These are phyloP conservation scores for Russula abietina DNA, from an alignment of 768 basidiomycete genomes.

Conservation along the genomic window DNA sequence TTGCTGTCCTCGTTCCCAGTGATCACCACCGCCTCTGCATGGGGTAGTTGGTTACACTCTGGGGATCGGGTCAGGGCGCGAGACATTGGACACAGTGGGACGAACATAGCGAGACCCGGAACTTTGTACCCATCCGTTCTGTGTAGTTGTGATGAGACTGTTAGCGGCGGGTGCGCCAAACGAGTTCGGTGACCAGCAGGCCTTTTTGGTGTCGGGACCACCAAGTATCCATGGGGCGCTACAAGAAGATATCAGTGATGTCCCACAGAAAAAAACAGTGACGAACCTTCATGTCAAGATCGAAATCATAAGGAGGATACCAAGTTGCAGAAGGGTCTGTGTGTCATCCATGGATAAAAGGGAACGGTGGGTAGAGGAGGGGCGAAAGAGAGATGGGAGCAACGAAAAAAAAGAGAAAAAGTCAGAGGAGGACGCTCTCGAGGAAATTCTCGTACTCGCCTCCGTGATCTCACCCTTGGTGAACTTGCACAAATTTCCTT, in stretches of 20 bases:
- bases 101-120: too few species aligned
- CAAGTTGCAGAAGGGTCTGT: conserved; percentile 62
- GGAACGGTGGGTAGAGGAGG: conserved; percentile 19
- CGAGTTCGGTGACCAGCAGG: conserved; percentile 85
- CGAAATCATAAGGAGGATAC: conserved; percentile 68
- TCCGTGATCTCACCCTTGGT: too few species aligned
- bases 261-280: conserved; percentile 1
- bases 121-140: too few species aligned
- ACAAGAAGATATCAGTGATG: conserved; percentile 5
- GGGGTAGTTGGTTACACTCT: too few species aligned
- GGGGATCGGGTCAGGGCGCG: too few species aligned
- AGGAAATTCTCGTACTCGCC: too few species aligned
- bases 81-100: too few species aligned
- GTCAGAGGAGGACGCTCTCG: too few species aligned
- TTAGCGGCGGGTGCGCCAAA: conserved; percentile 33
- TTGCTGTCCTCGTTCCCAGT: too few species aligned
- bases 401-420: too few species aligned
- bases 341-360: conserved; percentile 57
- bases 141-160: conserved; percentile 39
- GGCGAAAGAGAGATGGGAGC: conserved; percentile 20
- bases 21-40: too few species aligned
- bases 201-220: conserved; percentile 83
- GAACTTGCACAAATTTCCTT: too few species aligned
- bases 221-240: conserved; percentile 87
- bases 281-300: conserved; percentile 85